Percentiles rank a stretch among this genome's conserved stretches.
Evolutionary conservation across 1,284 basidiomycete species (phyloP).

Genomic region (Naganishia sp.): DNA sequence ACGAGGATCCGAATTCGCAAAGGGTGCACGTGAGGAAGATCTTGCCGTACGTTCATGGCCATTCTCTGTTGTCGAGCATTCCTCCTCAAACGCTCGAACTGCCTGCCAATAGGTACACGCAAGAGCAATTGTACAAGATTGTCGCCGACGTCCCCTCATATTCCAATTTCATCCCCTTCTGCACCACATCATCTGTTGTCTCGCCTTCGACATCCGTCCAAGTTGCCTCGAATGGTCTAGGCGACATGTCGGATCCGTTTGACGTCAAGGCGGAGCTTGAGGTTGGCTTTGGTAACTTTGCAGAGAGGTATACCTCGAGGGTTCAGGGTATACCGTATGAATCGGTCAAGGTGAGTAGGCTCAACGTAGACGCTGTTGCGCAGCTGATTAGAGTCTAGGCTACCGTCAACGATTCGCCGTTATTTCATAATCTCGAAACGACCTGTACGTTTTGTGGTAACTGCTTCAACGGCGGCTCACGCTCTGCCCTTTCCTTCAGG

Average conservation of each 20-base stretch:
- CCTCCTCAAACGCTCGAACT: not conserved
- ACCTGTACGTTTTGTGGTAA: slow-evolving; percentile 57
- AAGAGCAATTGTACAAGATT: slow-evolving; percentile 75
- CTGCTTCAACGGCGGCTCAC: not conserved
- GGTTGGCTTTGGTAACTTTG: slow-evolving; percentile 83
- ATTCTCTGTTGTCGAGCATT: not conserved
- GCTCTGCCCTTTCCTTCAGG: slow-evolving; percentile 46
- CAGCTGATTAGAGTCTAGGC: slow-evolving; percentile 60
- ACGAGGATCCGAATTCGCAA: slow-evolving; percentile 36
- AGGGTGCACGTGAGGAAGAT: slow-evolving; percentile 65
- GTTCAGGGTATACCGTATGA: slow-evolving; percentile 76
- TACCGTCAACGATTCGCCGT: slow-evolving; percentile 74
- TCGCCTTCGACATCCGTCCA: slow-evolving; percentile 35
- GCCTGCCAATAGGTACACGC: slow-evolving; percentile 63
- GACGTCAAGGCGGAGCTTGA: slow-evolving; percentile 80
- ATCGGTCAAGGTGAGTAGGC: slow-evolving; percentile 69
- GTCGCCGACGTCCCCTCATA: slow-evolving; percentile 88
- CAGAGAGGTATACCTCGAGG: slow-evolving; percentile 82
- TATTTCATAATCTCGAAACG: slow-evolving; percentile 83
- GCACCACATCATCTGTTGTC: slow-evolving; percentile 72
- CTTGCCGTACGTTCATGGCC: slow-evolving; percentile 66
- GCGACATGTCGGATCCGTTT: slow-evolving; percentile 53
- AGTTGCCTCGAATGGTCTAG: slow-evolving; percentile 35
- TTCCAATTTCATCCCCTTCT: slow-evolving; percentile 84
- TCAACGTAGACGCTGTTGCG: not conserved